A percentile compares a stretch with the other conserved stretches of the same genome.
Evolutionary conservation across 2,329 filamentous ascomycete genomes (phyloP).

Genomic region (Beauveria sp.): DNA sequence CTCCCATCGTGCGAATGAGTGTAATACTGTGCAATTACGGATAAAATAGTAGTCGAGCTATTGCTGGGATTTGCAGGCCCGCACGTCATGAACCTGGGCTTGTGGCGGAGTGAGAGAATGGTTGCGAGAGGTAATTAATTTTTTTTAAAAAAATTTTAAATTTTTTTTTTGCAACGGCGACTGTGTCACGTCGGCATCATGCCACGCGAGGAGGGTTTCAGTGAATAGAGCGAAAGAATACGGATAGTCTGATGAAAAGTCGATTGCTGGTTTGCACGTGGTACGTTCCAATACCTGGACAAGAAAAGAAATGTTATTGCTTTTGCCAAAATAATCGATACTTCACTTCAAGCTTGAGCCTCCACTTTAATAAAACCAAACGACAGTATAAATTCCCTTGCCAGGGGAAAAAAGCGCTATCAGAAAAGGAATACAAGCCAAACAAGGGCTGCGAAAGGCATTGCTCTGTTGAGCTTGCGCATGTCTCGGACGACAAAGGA

Average conservation of each 20-base stretch:
- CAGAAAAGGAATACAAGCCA: background rate
- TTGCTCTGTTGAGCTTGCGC: background rate
- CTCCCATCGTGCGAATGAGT: no score
- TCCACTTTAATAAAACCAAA: background rate
- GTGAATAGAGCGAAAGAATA: background rate
- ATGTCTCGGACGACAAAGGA: constrained; percentile 7
- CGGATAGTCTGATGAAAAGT: no score
- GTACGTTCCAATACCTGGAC: no score
- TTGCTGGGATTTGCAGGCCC: background rate
- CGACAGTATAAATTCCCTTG: background rate
- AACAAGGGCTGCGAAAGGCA: background rate
- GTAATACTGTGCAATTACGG: no score
- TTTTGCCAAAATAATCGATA: background rate
- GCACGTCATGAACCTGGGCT: constrained; percentile 2
- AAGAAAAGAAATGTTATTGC: background rate
- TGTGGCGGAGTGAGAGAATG: background rate
- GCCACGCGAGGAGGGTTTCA: constrained; percentile 3
- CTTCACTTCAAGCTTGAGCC: background rate
- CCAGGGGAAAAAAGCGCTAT: background rate
- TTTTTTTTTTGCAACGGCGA: background rate
- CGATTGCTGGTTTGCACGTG: background rate
- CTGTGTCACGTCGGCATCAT: constrained; percentile 4
- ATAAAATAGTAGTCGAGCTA: background rate
- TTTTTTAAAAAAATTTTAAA: no score
- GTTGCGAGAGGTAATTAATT: no score